Percentiles rank a stretch among this genome's conserved stretches.
These are phyloP conservation scores for Pythium sukuiense DNA, from an alignment of 352 stramenopile genomes.

Conservation along the genomic window DNA sequence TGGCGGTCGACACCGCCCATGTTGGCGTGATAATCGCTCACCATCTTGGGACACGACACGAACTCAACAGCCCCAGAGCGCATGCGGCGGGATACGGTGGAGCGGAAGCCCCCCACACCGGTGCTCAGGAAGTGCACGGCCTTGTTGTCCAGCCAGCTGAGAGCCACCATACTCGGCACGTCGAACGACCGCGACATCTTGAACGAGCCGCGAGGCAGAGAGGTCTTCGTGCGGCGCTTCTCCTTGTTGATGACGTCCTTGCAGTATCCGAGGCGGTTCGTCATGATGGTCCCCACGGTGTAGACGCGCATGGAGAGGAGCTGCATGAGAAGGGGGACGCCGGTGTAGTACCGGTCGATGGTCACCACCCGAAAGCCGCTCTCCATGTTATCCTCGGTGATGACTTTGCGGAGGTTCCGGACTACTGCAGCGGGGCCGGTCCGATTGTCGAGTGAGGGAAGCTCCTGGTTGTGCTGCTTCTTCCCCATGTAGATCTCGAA, in stretches of 20 bases:
- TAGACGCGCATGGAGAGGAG: conserved; percentile 24
- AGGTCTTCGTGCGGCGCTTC: conserved; percentile 11
- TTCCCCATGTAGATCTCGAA: background rate
- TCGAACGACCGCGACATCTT: conserved; percentile 10
- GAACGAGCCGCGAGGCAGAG: conserved; percentile 24
- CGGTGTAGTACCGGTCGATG: conserved; percentile 6
- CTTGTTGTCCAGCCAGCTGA: conserved; percentile 34
- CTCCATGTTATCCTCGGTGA: background rate
- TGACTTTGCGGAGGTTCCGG: background rate
- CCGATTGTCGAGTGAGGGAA: background rate
- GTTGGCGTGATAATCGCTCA: conserved; percentile 15
- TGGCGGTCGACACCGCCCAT: background rate
- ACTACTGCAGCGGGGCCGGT: background rate
- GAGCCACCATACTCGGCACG: conserved; percentile 19
- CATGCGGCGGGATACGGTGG: background rate
- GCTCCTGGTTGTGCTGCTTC: background rate
- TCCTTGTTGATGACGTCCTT: conserved; percentile 10
- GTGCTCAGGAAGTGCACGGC: conserved; percentile 34
- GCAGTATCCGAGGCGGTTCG: conserved; percentile 13
- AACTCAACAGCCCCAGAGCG: too few species aligned
- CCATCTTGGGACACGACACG: background rate
- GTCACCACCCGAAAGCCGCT: too few species aligned
- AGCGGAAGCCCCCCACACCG: conserved; percentile 14
- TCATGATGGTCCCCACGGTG: conserved; percentile 19
- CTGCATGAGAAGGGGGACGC: conserved; percentile 19